A percentile compares a stretch with the other conserved stretches of the same genome.
Conservation (phyloP, 768 basidiomycete genomes). For the Hypholoma fasciculare region DNA sequence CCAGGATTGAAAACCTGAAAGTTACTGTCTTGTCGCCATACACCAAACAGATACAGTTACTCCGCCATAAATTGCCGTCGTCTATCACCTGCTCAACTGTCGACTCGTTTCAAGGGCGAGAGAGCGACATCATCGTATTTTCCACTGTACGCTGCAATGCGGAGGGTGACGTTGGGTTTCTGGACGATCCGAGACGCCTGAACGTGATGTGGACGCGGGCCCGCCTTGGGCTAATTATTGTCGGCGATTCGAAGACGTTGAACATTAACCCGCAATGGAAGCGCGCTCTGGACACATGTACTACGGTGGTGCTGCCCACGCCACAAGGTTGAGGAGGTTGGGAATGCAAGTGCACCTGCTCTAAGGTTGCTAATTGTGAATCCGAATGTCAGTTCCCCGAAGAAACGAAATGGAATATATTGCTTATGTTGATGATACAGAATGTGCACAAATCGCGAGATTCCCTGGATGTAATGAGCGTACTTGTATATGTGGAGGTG, state of each 20-base stretch:
- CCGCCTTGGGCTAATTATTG: constrained; percentile 53
- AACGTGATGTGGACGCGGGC: constrained; percentile 78
- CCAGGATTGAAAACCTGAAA: constrained; percentile 24
- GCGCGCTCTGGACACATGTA: constrained; percentile 45
- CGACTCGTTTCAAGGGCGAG: constrained; percentile 69
- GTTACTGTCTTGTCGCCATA: constrained; percentile 63
- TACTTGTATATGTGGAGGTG: too few relatives aligned
- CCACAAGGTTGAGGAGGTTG: too few relatives aligned
- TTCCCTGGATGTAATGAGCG: too few relatives aligned
- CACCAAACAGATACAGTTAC: constrained; percentile 50
- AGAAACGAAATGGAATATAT: too few relatives aligned
- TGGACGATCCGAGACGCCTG: constrained; percentile 57
- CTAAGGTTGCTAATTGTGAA: too few relatives aligned
- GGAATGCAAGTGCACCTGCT: too few relatives aligned
- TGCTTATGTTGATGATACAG: too few relatives aligned
- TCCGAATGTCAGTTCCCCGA: too few relatives aligned
- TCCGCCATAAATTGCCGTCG: constrained; percentile 41
- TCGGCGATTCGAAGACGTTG: constrained; percentile 59
- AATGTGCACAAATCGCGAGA: too few relatives aligned
- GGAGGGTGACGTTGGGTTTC: constrained; percentile 62
- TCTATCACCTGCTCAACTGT: constrained; percentile 46
- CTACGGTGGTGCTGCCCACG: constrained; percentile 21
- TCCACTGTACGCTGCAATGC: constrained; percentile 63
- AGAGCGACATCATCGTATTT: constrained; percentile 67
- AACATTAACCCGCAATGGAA: constrained; percentile 48